A percentile compares a stretch with the other conserved stretches of the same genome.
Evolutionary conservation across 352 stramenopile genomes (phyloP).

Genomic region (Hyaloperonospora brassicae): DNA sequence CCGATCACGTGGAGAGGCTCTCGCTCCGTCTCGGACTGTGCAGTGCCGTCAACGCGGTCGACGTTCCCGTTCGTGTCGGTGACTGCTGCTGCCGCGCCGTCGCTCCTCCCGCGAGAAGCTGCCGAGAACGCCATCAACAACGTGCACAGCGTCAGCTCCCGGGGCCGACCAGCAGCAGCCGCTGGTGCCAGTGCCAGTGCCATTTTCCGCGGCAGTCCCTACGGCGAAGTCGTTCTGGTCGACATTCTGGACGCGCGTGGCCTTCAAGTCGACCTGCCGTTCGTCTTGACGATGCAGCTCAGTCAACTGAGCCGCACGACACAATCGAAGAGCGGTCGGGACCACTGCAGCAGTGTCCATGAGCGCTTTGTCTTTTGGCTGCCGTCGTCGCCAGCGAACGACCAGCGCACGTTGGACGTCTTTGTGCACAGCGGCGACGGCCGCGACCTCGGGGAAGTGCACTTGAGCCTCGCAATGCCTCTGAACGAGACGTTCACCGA

Average conservation of each 20-base stretch:
- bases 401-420: constrained; percentile 38
- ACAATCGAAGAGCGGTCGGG: constrained; percentile 14
- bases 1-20: constrained; percentile 45
- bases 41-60: constrained; percentile 11
- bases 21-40: constrained; percentile 16
- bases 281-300: constrained; percentile 39
- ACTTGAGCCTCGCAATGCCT: constrained; percentile 54
- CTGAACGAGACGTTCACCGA: constrained; percentile 60
- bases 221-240: constrained; percentile 58
- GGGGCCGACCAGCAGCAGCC: constrained; percentile 8
- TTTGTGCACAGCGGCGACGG: constrained; percentile 41
- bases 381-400: constrained; percentile 35
- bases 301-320: constrained; percentile 33
- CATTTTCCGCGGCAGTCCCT: constrained; percentile 38
- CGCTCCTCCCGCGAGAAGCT: constrained; percentile 19
- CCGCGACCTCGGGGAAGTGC: constrained; percentile 60
- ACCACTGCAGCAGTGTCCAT: constrained; percentile 28
- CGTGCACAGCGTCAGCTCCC: constrained; percentile 36
- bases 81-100: constrained; percentile 8
- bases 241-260: constrained; percentile 53
- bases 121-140: constrained; percentile 42
- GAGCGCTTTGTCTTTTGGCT: constrained; percentile 73
- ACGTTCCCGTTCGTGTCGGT: constrained; percentile 18
- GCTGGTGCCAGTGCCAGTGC: constrained; percentile 6
- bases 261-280: constrained; percentile 43